Evolutionary conservation across 2,329 filamentous ascomycete species (phyloP), one percentile per base, ranked within the genome.

Genomic region (Ustilaginoidea virens): DNA sequence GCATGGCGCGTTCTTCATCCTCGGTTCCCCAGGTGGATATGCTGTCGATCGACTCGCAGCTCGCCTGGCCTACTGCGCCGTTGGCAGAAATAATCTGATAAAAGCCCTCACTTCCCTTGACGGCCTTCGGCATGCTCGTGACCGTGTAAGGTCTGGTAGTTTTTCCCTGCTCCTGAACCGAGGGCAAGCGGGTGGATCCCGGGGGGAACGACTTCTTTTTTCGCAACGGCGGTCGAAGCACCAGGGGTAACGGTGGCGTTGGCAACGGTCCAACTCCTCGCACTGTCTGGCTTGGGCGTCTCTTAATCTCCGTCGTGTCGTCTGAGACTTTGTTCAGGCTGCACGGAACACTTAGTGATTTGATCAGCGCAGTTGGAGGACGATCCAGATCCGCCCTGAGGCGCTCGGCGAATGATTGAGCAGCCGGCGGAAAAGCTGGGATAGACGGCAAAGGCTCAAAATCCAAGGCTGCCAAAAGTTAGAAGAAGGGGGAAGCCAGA

Each of bases 121-220:
- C 47, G 7, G 68, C 64, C 23, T 50, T 60, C 2, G 69, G 69
- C 4, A 48, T 49, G 38, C 72, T 74, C 26, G 68, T 74, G 16
- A 71, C 48, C 3, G 61, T 61, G 35, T 67, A 60, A 17, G 63
- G 41, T 32, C 56, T 60, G 28, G 58, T 46, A 28, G 58, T 54
- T 12, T 44, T 47, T 30, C 49, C 47, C 32, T 55, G 45, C 25
- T 48, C 40, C 20, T 52, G 40, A 12, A 50, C 46, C 25, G 63
- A 56, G 38, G 66, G 69, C 16, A 75, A 53, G 69, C 70, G 75
- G 38, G 48, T 61, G 3, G 70, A 74, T 7, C 75, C 66, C 11
- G 62, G 59, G 7, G 69, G 70, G 43, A 77, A 75, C 0, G 70
- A 74, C 43, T 75, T 76, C 57, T 74, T 76, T 56, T 75, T 75